phyloP scores from a whole-genome alignment of 768 basidiomycete species.

The Russula compacta region DNA sequence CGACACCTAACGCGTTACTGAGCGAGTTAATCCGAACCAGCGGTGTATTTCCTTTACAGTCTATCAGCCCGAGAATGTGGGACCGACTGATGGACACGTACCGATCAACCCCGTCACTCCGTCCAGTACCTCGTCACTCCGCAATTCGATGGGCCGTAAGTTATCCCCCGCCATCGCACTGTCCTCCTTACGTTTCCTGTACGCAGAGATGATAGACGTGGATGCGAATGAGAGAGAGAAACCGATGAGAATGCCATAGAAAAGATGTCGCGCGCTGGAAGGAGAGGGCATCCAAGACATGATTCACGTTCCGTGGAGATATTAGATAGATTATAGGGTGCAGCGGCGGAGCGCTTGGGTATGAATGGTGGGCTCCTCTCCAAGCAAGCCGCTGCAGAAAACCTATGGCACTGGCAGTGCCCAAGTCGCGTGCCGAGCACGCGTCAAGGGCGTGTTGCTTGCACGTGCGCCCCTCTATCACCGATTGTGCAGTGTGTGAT shows the following conservation, averaged over 20 bases:
- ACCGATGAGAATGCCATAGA: conserved; percentile 58
- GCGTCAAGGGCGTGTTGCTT: conserved; percentile 3
- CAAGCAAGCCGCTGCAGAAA: not conserved
- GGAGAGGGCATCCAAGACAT: conserved; percentile 24
- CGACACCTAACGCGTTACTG: conserved; percentile 84
- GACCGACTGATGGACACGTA: conserved; percentile 27
- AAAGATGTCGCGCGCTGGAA: conserved; percentile 28
- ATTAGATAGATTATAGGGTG: not conserved
- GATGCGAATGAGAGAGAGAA: conserved; percentile 68
- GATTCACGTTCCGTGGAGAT: not conserved
- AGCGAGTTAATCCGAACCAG: conserved; percentile 85
- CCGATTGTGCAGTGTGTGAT: not conserved
- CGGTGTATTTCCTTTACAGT: conserved; percentile 80
- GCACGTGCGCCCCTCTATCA: not conserved
- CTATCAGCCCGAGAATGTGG: not conserved
- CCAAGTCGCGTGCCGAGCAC: conserved; percentile 23
- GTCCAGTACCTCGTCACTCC: conserved; percentile 67
- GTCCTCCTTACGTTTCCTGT: conserved; percentile 41
- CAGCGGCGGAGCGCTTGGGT: conserved; percentile 14
- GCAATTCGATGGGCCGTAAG: conserved; percentile 55
- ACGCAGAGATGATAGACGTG: conserved; percentile 50
- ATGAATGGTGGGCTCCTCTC: not conserved
- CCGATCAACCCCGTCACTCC: conserved; percentile 85
- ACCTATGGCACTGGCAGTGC: not conserved
- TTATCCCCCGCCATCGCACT: conserved; percentile 28